Base-by-base conservation (phyloP, 2,329 filamentous ascomycete genomes). In the Berkeleyomyces rouxiae region DNA sequence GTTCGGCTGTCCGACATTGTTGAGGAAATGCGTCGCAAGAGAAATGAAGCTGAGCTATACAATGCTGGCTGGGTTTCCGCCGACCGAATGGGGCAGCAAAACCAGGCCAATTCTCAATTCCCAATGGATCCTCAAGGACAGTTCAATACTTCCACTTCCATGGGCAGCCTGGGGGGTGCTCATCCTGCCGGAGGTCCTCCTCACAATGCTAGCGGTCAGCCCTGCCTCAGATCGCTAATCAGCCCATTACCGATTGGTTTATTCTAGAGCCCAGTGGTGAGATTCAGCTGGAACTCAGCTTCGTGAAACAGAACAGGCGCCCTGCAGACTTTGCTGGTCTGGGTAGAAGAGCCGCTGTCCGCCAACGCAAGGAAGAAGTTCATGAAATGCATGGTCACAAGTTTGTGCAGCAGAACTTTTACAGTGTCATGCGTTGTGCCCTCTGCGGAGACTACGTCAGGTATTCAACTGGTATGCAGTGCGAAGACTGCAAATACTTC, bases 361-460 rank as follows among this genome's bases (percentile, higher is more conserved):
- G 93, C 68, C 92, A 99, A 75, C 89, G 90, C 71, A 99, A 99
- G 77, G 93, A 99, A 74, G 91, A 97, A 70, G 86, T 99, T 3
- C 89, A 96, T 76, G 93, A 99, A 76, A 96, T 96, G 79, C 96
- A 96, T 72, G 93, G 93, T 58, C 93, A 99, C 84, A 99, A 97
- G 76, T 99, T 99, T 71, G 86, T 97, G 63, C 88, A 93, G 70
- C 91, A 96, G 73, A 93, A 96, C 73, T 99, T 99, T 75, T 99
- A 97, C 84, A 99, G 97, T 80, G 96, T 99, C 71, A 99, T 99
- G 93, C 92, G 93, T 66, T 99, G 93, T 75, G 93, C 93, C 11
- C 84, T 97, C 43, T 99, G 93, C 72, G 93, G 91, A 65, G 93
- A 99, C 68, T 97, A 99, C 71, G 86, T 99, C 75, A 99, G 97